Conservation (phyloP, 2,329 filamentous ascomycete species). For the Magnaporthales sp. region DNA sequence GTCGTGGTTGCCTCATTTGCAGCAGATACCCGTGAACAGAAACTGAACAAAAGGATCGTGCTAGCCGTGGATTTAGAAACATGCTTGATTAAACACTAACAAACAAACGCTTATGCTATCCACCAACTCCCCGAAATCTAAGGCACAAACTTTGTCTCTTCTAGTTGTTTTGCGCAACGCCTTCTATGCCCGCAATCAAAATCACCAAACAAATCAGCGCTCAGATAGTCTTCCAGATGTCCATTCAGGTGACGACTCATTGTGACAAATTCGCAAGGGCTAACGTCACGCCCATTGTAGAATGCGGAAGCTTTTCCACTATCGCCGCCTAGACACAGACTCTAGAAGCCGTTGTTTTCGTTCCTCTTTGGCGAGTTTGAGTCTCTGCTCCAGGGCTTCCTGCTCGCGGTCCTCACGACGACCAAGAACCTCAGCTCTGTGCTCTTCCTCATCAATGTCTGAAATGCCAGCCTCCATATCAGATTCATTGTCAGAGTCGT, state of each 20-base stretch:
- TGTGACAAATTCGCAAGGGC: not conserved
- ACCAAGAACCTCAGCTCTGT: conserved; percentile 50
- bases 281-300: not conserved
- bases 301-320: not conserved
- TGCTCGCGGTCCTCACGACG: conserved; percentile 60
- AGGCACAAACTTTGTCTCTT: not conserved
- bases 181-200: not conserved
- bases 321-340: not conserved
- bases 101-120: conserved; percentile 3
- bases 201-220: not conserved
- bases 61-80: not conserved
- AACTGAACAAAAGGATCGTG: not conserved
- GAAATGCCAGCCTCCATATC: conserved; percentile 73
- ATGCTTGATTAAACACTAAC: conserved; percentile 2
- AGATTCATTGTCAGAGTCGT: conserved; percentile 56
- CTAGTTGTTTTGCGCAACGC: not conserved
- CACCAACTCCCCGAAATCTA: not conserved
- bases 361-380: conserved; percentile 55
- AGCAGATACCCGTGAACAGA: not conserved
- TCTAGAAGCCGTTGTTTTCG: conserved; percentile 25
- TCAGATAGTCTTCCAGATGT: not conserved
- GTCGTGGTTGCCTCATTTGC: not conserved
- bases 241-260: not conserved
- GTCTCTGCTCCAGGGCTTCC: conserved; percentile 49
- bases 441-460: conserved; percentile 67